Conservation (phyloP, 2,329 filamentous ascomycete genomes). For the Trichoderma sp. region DNA sequence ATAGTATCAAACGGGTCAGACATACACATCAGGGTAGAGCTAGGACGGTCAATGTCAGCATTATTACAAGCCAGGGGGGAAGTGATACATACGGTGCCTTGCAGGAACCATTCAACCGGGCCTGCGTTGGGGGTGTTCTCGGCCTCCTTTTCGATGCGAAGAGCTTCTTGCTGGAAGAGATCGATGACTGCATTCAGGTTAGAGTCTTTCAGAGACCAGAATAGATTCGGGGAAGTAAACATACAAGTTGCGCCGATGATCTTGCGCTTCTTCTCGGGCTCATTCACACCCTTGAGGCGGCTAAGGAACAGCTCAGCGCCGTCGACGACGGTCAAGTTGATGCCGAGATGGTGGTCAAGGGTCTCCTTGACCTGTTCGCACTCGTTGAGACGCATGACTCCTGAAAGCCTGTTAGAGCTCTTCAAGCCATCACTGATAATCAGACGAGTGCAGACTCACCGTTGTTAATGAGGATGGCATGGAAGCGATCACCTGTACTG, state of each 20-base stretch:
- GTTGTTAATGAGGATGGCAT: slow-evolving; percentile 83
- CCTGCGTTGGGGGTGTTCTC: slow-evolving; percentile 68
- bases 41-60: background rate
- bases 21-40: slow-evolving; percentile 55
- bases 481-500: slow-evolving; percentile 58
- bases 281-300: slow-evolving; percentile 72
- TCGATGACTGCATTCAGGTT: slow-evolving; percentile 44
- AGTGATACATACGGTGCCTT: slow-evolving; percentile 58
- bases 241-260: slow-evolving; percentile 73
- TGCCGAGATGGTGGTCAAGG: slow-evolving; percentile 76
- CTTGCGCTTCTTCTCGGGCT: slow-evolving; percentile 87
- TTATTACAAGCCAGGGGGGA: background rate
- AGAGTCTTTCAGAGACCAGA: slow-evolving; percentile 2
- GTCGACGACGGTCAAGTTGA: slow-evolving; percentile 88
- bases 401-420: background rate
- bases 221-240: slow-evolving; percentile 22
- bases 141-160: slow-evolving; percentile 68
- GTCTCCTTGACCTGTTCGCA: slow-evolving; percentile 79
- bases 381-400: slow-evolving; percentile 76
- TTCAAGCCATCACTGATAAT: background rate
- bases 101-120: slow-evolving; percentile 82
- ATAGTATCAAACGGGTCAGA: background rate
- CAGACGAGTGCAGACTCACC: slow-evolving; percentile 39
- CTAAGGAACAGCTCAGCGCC: slow-evolving; percentile 76
- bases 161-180: slow-evolving; percentile 78